Conservation (phyloP, 2,329 filamentous ascomycete genomes). For the Sporothrix mexicana region DNA sequence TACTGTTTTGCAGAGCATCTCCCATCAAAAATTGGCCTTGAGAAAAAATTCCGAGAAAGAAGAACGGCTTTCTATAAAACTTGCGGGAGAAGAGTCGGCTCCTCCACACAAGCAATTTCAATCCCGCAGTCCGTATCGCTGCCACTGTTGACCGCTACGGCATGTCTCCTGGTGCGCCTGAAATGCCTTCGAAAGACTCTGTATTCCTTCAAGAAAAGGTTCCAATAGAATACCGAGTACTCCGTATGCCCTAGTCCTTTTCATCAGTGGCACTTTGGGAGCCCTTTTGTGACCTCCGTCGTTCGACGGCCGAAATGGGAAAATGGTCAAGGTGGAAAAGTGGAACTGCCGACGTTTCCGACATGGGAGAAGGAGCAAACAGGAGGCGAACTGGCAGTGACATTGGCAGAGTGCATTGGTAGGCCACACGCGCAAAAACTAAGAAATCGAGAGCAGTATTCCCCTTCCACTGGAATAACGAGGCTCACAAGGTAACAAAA, state of each 20-base stretch:
- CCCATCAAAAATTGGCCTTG: no score
- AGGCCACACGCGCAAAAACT: no score
- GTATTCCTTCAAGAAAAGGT: no score
- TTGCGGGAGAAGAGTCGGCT: no score
- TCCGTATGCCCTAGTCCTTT: neutral
- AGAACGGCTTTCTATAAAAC: no score
- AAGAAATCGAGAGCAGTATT: neutral
- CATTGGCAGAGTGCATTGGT: no score
- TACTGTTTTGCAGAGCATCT: no score
- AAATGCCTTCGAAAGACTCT: no score
- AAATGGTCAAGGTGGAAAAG: conserved; percentile 16
- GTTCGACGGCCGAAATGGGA: conserved; percentile 4
- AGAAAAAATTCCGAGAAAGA: no score
- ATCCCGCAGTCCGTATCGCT: neutral
- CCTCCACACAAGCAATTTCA: neutral
- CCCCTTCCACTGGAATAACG: neutral
- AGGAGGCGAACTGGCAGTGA: neutral
- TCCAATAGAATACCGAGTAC: no score
- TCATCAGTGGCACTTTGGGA: neutral
- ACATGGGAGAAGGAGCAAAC: conserved; percentile 5
- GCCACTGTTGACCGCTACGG: neutral
- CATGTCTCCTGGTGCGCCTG: no score
- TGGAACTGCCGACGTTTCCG: conserved; percentile 33
- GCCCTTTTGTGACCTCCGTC: neutral
- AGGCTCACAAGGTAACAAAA: neutral